Evolutionary conservation across 805 yeast genomes (phyloP).

Genomic region (Yarrowia phangngaensis): DNA sequence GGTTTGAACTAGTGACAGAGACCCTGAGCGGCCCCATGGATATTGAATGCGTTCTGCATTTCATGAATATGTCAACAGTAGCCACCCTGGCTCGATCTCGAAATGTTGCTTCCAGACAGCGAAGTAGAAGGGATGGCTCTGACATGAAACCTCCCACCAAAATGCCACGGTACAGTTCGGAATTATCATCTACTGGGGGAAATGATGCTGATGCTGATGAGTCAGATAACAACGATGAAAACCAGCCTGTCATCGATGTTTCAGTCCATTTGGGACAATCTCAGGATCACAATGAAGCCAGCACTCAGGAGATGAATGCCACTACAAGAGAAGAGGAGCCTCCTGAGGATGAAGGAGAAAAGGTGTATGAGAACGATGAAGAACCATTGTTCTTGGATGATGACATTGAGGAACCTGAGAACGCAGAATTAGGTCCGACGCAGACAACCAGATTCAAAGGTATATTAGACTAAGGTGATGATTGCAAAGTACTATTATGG

Average conservation of each 20-base stretch:
- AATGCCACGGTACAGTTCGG: too few species aligned
- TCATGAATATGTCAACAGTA: slow-evolving; percentile 11
- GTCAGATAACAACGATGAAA: too few species aligned
- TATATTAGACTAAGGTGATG: neutral
- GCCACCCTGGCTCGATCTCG: slow-evolving; percentile 4
- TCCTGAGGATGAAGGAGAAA: neutral
- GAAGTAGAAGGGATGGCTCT: neutral
- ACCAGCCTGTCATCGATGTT: too few species aligned
- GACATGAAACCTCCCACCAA: too few species aligned
- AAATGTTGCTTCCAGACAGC: neutral
- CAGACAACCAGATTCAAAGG: slow-evolving; percentile 8
- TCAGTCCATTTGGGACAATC: too few species aligned
- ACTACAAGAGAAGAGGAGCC: neutral
- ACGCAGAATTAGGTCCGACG: slow-evolving; percentile 3
- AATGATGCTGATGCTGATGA: too few species aligned
- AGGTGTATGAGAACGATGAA: neutral
- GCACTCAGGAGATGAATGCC: neutral
- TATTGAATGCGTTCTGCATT: slow-evolving; percentile 8
- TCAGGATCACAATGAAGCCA: neutral
- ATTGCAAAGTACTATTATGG: neutral
- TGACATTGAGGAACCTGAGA: slow-evolving; percentile 4
- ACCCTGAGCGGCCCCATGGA: slow-evolving; percentile 4
- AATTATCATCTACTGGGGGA: too few species aligned
- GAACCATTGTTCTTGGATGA: slow-evolving; percentile 19
- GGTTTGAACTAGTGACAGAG: slow-evolving; percentile 5